Base-by-base conservation (phyloP, 768 basidiomycete genomes). In the Leccinum arenicola region DNA sequence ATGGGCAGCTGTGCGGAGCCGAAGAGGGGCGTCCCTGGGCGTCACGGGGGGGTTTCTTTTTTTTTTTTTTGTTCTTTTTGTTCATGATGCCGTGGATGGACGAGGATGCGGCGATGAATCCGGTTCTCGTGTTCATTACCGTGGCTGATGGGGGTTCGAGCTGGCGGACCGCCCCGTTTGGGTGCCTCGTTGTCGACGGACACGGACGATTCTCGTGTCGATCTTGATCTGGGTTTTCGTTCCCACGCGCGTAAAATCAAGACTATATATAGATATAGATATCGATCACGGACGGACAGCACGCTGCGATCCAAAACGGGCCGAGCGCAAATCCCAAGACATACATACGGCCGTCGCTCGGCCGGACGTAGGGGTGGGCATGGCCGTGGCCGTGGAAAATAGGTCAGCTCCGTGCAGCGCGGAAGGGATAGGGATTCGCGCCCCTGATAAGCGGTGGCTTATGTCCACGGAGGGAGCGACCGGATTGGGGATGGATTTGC, bases 211-310 rank as follows among this genome's bases (percentile, higher is more conserved):
- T 62, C 58, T 66, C 60, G 87, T 85, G 10, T 89, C 84, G 11
- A 70, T 89, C n/a, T 85, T 86, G 62, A 73, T 87, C 51, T 87
- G 82, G 53, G 66, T 14, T 61, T 67, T 72, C 1, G 68, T 68
- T 11, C 77, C 82, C 1, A 86, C 83, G 1, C 75, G 75, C 0
- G 64, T 73, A 35, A 85, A 86, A 0, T 75, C 52, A 49, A 33
- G 38, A 25, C 52, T 51, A 49, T 36, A 60, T 56, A 52, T 54
- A 21, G 54, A 31, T 19, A 52, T 62, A 36, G 36, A 11, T 48
- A 53, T 52, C 47, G 45, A 53, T 27, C 45, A 25, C 38, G n/a
- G 54, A 45, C 19, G 35, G 56, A 14, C 31, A 29, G 50, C 29
- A 4, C 61, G 48, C 66, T 61, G 66, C 64, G 66, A 72, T 72